A percentile compares a stretch with the other conserved stretches of the same genome.
Evolutionary conservation across 345 rosid species (phyloP).

Genomic region (Citrus unshiu): DNA sequence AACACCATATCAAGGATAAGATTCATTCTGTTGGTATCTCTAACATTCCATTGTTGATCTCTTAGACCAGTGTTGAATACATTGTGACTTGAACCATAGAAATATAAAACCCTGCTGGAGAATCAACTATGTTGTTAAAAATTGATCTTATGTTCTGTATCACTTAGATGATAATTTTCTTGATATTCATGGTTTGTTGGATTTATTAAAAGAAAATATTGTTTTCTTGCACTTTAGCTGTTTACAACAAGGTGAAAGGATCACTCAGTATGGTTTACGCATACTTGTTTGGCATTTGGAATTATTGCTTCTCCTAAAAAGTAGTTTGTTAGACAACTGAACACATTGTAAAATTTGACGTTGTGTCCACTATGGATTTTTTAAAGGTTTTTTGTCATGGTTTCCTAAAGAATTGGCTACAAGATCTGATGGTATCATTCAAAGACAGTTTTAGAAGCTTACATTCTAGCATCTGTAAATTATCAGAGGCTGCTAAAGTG

Average conservation of each 20-base stretch:
- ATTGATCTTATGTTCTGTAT: neutral
- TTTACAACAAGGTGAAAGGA: neutral
- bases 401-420: neutral
- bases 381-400: neutral
- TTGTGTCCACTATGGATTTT: neutral
- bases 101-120: neutral
- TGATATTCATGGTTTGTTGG: neutral
- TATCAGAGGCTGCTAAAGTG: neutral
- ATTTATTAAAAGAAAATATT: no score
- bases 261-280: neutral
- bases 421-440: neutral
- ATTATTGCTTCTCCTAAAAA: neutral
- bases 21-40: neutral
- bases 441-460: neutral
- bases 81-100: neutral
- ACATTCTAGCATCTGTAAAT: neutral
- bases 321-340: neutral
- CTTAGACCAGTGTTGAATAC: neutral
- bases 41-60: neutral
- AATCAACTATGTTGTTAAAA: neutral
- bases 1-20: neutral
- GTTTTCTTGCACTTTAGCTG: neutral
- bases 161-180: neutral
- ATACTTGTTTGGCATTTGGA: neutral
- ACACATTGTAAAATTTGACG: neutral